Evolutionary conservation across 2,329 filamentous ascomycete species (phyloP).

Genomic region (Niveomyces coronatus): DNA sequence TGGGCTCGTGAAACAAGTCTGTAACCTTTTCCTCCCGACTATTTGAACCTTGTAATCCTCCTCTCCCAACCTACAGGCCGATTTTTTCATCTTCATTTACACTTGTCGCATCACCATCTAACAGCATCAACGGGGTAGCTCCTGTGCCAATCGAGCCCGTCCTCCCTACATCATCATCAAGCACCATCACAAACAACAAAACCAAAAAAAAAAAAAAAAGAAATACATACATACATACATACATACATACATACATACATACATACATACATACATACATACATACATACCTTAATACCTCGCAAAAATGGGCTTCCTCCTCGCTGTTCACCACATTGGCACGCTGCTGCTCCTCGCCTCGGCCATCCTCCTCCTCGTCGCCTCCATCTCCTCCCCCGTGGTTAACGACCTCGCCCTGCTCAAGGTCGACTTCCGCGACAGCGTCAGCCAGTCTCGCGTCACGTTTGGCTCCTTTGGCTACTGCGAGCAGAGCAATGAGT

Average conservation of each 20-base stretch:
- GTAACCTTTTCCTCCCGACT: too few species aligned
- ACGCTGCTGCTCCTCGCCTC: conserved; percentile 46
- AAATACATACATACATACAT: not conserved
- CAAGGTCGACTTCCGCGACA: conserved; percentile 36
- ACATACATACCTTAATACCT: not conserved
- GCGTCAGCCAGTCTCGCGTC: conserved; percentile 25
- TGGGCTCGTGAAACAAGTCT: too few species aligned
- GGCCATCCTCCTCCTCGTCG: conserved; percentile 46
- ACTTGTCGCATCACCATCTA: too few species aligned
- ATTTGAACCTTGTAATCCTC: too few species aligned
- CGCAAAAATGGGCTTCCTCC: conserved; percentile 35
- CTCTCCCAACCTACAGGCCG: too few species aligned
- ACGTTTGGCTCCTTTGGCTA: conserved; percentile 52
- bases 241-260: not conserved
- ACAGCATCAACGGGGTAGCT: too few species aligned
- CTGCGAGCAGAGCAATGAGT: conserved; percentile 30
- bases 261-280: not conserved
- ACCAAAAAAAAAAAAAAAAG: too few species aligned
- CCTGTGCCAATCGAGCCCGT: too few species aligned
- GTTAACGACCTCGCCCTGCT: conserved; percentile 44
- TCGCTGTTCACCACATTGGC: conserved; percentile 46
- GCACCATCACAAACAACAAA: too few species aligned
- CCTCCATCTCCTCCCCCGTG: conserved; percentile 48
- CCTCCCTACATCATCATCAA: too few species aligned
- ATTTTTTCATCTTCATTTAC: too few species aligned